A percentile compares a stretch with the other conserved stretches of the same genome.
Conservation (phyloP, 129 eudicot species). For the Mikania micrantha region DNA sequence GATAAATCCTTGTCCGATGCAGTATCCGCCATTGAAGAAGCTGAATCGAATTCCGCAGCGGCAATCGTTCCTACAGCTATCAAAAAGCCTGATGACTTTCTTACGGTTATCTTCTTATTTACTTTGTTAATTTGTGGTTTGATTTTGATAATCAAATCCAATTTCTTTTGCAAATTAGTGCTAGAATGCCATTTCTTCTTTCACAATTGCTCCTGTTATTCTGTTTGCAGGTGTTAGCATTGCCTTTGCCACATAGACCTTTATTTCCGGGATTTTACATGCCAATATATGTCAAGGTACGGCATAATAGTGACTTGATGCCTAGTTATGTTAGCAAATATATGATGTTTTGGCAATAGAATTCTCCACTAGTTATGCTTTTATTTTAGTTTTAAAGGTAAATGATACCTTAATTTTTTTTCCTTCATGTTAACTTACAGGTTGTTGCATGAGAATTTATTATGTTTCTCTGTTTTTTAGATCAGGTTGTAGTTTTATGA, state of each 20-base stretch:
- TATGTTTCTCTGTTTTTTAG: background rate
- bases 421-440: background rate
- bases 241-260: constrained; percentile 86
- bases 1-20: constrained; percentile 36
- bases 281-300: constrained; percentile 96
- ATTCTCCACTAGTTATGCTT: constrained; percentile 1
- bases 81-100: constrained; percentile 68
- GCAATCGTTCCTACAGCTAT: constrained; percentile 76
- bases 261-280: constrained; percentile 92
- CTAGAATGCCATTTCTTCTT: no score
- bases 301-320: background rate
- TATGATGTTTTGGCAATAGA: background rate
- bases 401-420: background rate
- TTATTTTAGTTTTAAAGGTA: background rate
- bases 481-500: background rate
- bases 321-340: no score
- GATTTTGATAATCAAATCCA: background rate
- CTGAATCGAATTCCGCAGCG: constrained; percentile 51
- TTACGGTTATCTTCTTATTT: constrained; percentile 44
- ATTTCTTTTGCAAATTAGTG: no score
- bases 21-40: constrained; percentile 31
- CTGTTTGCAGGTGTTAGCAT: constrained; percentile 72
- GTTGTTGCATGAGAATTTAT: background rate
- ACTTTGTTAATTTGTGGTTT: background rate
- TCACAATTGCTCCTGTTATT: background rate